These are phyloP conservation scores for Saprolegnia parasitica DNA, from an alignment of 352 stramenopile species.

Conservation along the genomic window DNA sequence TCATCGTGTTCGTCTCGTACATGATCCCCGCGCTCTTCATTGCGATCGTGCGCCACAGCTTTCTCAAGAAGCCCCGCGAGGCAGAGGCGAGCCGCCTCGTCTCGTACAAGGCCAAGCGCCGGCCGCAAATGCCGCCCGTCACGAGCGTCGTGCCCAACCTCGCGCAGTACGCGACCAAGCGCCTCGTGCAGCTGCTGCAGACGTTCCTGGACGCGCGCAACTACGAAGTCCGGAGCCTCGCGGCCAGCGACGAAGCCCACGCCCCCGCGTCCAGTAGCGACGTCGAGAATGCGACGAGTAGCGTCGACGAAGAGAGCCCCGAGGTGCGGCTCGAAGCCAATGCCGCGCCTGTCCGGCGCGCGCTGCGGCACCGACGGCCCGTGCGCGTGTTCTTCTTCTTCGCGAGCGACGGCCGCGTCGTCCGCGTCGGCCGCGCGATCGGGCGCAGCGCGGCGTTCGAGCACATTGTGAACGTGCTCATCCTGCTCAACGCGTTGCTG, in stretches of 20 bases:
- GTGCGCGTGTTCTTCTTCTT: slow-evolving; percentile 26
- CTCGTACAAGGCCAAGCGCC: slow-evolving; percentile 22
- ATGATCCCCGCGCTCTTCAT: slow-evolving; percentile 82
- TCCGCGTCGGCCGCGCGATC: neutral
- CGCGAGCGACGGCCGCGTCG: slow-evolving; percentile 16
- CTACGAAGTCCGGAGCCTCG: slow-evolving; percentile 6
- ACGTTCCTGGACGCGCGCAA: slow-evolving; percentile 14
- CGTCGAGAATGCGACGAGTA: neutral
- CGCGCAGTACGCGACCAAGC: neutral
- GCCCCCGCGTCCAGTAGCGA: neutral
- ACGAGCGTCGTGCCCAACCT: slow-evolving; percentile 21
- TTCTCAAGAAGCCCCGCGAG: slow-evolving; percentile 37
- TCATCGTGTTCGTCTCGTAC: slow-evolving; percentile 81
- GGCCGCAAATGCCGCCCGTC: slow-evolving; percentile 19
- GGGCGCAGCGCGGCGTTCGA: slow-evolving; percentile 41
- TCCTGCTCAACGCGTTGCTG: slow-evolving; percentile 69
- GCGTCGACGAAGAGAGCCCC: neutral
- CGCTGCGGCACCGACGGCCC: neutral
- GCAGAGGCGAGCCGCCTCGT: neutral
- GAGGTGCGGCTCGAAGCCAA: neutral
- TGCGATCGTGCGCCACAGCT: slow-evolving; percentile 75
- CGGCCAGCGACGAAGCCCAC: neutral
- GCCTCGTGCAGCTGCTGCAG: slow-evolving; percentile 14
- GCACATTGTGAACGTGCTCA: slow-evolving; percentile 67
- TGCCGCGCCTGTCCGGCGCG: neutral